A percentile compares a stretch with the other conserved stretches of the same genome.
Evolutionary conservation across 2,329 filamentous ascomycete species (phyloP).

Genomic region (Elsinoe ampelina): DNA sequence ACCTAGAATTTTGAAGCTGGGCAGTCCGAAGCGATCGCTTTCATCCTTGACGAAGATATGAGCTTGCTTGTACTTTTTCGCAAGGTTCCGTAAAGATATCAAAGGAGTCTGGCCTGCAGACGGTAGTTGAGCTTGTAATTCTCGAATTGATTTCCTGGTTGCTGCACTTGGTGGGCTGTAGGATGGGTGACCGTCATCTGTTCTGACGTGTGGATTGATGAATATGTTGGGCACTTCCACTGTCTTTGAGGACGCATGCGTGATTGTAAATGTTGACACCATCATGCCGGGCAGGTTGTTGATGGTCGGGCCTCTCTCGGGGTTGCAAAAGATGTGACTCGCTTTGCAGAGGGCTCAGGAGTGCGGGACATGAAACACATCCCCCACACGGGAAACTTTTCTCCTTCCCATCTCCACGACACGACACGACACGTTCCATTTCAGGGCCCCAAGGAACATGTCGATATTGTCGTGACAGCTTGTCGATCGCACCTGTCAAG

Average conservation of each 20-base stretch:
- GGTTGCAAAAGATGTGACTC: not conserved
- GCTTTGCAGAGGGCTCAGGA: not conserved
- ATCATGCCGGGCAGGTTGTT: not conserved
- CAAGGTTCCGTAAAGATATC: conserved; percentile 43
- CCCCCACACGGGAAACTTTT: not conserved
- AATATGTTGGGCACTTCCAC: not conserved
- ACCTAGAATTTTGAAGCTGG: conserved; percentile 72
- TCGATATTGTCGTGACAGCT: not conserved
- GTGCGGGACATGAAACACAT: not conserved
- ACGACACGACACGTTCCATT: not conserved
- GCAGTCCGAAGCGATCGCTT: conserved; percentile 56
- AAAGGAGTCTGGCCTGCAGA: conserved; percentile 49
- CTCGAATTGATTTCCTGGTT: conserved; percentile 12
- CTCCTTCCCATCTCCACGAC: not conserved
- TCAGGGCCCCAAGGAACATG: not conserved
- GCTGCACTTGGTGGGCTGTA: not conserved
- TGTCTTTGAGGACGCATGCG: not conserved
- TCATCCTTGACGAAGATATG: conserved; percentile 63
- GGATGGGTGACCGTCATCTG: not conserved
- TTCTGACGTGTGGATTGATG: not conserved
- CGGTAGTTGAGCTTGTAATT: conserved; percentile 52
- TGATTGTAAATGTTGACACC: not conserved
- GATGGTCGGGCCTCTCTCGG: not conserved
- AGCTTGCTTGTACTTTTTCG: conserved; percentile 47
- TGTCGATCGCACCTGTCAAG: not conserved